A percentile compares a stretch with the other conserved stretches of the same genome.
Evolutionary conservation across 2,329 filamentous ascomycete species (phyloP).

Genomic region (Ceratocystis cubensis): DNA sequence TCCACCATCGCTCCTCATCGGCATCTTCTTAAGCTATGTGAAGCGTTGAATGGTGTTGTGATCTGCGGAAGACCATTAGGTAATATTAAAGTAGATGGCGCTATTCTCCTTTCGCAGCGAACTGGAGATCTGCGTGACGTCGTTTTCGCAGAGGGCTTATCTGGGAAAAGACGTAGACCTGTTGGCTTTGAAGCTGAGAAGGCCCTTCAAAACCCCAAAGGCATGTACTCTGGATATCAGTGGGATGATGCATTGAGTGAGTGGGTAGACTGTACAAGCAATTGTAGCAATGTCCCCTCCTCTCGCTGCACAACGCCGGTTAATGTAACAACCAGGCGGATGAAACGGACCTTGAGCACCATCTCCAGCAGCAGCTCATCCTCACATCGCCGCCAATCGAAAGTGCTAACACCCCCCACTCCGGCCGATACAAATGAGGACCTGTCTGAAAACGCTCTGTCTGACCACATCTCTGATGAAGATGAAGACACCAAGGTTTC

Average conservation of each 20-base stretch:
- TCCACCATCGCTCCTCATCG: conserved; percentile 30
- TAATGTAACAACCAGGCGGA: not conserved
- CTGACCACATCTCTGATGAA: not conserved
- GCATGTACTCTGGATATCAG: conserved; percentile 29
- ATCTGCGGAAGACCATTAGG: conserved; percentile 28
- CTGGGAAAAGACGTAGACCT: not conserved
- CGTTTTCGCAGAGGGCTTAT: conserved; percentile 39
- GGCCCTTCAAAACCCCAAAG: not conserved
- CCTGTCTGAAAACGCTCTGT: not conserved
- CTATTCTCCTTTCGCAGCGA: conserved; percentile 40
- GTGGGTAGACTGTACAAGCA: conserved; percentile 26
- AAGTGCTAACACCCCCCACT: not conserved
- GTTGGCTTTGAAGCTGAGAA: not conserved
- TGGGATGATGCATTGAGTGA: conserved; percentile 34
- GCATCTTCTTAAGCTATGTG: conserved; percentile 32
- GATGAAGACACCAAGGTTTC: not conserved
- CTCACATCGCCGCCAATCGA: not conserved
- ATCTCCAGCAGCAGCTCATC: conserved; percentile 2
- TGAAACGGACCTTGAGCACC: conserved; percentile 4
- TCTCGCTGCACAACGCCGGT: not conserved
- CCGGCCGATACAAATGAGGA: not conserved
- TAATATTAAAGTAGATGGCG: conserved; percentile 35
- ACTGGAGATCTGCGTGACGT: conserved; percentile 43
- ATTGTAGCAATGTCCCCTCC: not conserved
- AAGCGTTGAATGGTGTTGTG: conserved; percentile 29